These are phyloP conservation scores for Tripterygium wilfordii DNA, from an alignment of 177 flowering plant species.

Conservation along the genomic window DNA sequence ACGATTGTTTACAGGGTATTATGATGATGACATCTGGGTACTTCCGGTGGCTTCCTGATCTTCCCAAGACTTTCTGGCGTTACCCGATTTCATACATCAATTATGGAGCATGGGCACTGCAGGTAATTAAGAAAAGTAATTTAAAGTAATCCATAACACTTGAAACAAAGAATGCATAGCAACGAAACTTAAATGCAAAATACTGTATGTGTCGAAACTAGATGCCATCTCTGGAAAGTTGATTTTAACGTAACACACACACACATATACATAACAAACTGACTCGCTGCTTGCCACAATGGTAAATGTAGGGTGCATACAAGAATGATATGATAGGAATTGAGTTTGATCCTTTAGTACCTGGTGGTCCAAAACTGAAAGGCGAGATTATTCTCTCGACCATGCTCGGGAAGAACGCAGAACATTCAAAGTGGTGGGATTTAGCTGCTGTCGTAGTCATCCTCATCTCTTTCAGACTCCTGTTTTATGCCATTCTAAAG, in stretches of 20 bases:
- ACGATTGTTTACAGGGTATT: slow-evolving; percentile 1
- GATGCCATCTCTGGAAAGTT: not conserved
- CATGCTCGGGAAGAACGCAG: slow-evolving; percentile 24
- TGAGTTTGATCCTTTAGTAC: slow-evolving; percentile 38
- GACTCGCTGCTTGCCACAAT: not conserved
- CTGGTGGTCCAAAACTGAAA: slow-evolving; percentile 41
- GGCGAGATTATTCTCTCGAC: slow-evolving; percentile 33
- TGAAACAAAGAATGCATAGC: not conserved
- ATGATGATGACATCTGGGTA: slow-evolving; percentile 55
- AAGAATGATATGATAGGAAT: slow-evolving; percentile 61
- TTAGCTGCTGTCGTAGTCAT: slow-evolving; percentile 26
- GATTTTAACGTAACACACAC: not conserved
- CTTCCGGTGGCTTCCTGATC: slow-evolving; percentile 59
- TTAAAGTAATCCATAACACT: not conserved
- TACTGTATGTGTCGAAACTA: too few species aligned
- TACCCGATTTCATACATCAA: slow-evolving; percentile 66
- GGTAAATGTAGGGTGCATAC: slow-evolving; percentile 43
- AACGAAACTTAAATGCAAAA: too few species aligned
- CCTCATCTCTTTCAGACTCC: slow-evolving; percentile 27
- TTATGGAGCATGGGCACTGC: slow-evolving; percentile 72
- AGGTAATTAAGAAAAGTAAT: slow-evolving; percentile 32
- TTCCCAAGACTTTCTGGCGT: slow-evolving; percentile 77
- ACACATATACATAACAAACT: too few species aligned
- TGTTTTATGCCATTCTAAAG: slow-evolving; percentile 48
- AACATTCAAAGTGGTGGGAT: slow-evolving; percentile 68